phyloP scores from a whole-genome alignment of 345 rosid species.

The Pugionium cornutum region DNA sequence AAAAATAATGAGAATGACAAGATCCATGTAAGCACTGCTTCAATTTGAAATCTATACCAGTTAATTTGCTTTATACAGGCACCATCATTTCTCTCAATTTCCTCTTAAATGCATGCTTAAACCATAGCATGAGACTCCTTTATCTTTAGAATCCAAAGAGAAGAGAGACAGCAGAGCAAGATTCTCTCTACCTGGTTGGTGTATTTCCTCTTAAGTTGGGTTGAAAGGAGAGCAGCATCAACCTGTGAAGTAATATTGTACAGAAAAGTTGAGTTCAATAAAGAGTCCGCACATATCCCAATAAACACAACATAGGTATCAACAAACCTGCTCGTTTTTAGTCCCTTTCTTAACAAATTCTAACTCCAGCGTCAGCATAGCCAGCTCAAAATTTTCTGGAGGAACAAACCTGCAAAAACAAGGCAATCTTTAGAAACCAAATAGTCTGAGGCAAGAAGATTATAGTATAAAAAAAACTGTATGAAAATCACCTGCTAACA shows the following conservation, averaged over 20 bases:
- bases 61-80: conserved; percentile 8
- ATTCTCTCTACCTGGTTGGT: conserved; percentile 62
- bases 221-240: conserved; percentile 84
- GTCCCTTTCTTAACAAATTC: conserved; percentile 94
- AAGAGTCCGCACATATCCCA: conserved; percentile 7
- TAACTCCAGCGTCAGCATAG: conserved; percentile 74
- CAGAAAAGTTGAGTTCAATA: conserved; percentile 5
- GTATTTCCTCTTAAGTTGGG: conserved; percentile 78
- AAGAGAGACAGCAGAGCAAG: conserved; percentile 16
- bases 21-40: conserved; percentile 13
- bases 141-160: conserved; percentile 4
- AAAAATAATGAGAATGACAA: not conserved
- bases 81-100: conserved; percentile 5
- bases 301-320: conserved; percentile 22
- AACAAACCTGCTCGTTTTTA: conserved; percentile 75
- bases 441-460: not conserved
- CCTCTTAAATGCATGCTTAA: conserved; percentile 8
- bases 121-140: not conserved
- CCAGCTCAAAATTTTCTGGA: conserved; percentile 74
- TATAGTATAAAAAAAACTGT: not conserved
- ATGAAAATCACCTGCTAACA: conserved; percentile 57
- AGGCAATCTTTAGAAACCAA: not conserved
- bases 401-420: conserved; percentile 62
- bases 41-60: conserved; percentile 23
- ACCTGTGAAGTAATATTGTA: conserved; percentile 48